phyloP scores from a whole-genome alignment of 1,284 basidiomycete genomes.

The Moniliophthora roreri region DNA sequence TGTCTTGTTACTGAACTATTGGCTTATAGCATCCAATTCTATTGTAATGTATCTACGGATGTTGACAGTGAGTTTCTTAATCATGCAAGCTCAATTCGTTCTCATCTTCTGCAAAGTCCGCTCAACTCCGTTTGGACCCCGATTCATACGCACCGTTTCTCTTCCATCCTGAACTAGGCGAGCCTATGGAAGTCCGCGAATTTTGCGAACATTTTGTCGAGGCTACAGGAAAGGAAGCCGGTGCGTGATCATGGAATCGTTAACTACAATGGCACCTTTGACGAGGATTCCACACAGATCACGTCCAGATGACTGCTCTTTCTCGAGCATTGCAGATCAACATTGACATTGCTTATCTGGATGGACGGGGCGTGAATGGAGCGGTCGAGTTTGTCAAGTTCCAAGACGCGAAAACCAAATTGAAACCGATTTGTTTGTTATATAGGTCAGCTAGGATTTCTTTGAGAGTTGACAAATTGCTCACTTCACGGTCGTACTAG shows the following conservation, averaged over 20 bases:
- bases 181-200: conserved; percentile 54
- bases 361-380: conserved; percentile 50
- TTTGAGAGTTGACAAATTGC: background rate
- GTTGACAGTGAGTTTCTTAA: conserved; percentile 48
- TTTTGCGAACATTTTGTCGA: conserved; percentile 84
- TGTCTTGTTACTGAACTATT: background rate
- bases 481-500: conserved; percentile 31
- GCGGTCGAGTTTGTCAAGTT: conserved; percentile 74
- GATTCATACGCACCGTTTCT: conserved; percentile 73
- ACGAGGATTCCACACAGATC: conserved; percentile 45
- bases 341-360: conserved; percentile 79
- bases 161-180: conserved; percentile 69
- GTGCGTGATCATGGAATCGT: conserved; percentile 31
- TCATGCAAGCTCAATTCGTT: background rate
- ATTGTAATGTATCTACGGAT: conserved; percentile 77
- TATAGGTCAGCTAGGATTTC: conserved; percentile 59
- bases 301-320: conserved; percentile 83
- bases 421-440: conserved; percentile 59
- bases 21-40: conserved; percentile 58
- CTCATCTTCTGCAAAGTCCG: conserved; percentile 41
- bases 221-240: conserved; percentile 80
- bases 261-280: conserved; percentile 5
- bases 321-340: conserved; percentile 68
- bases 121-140: conserved; percentile 71
- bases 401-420: conserved; percentile 43